A percentile compares a stretch with the other conserved stretches of the same genome.
These are phyloP conservation scores for Pichia scutulata DNA, from an alignment of 805 yeast genomes.

Conservation along the genomic window DNA sequence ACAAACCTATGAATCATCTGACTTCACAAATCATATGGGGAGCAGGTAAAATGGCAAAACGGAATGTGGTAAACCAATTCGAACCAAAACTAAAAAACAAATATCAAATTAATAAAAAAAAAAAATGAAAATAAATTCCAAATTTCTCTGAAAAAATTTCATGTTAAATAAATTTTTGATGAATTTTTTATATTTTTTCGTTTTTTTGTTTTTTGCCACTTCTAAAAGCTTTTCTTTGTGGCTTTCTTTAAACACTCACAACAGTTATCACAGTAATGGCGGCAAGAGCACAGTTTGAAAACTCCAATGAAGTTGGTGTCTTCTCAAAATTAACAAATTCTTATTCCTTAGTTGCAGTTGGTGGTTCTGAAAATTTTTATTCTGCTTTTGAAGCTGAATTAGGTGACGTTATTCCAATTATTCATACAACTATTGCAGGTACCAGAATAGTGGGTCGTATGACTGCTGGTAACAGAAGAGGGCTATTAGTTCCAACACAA, in stretches of 20 bases:
- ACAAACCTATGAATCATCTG: too few relatives aligned
- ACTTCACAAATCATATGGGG: too few relatives aligned
- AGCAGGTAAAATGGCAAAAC: too few relatives aligned
- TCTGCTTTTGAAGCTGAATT: constrained; percentile 97
- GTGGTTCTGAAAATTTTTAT: constrained; percentile 78
- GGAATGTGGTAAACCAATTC: too few relatives aligned
- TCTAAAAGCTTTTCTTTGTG: neutral
- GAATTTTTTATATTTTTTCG: too few relatives aligned
- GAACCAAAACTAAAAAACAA: too few relatives aligned
- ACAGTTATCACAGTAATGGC: constrained; percentile 37
- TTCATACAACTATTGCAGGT: constrained; percentile 96
- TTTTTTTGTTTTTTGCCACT: neutral
- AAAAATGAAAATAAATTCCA: too few relatives aligned
- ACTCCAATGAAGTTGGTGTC: constrained; percentile 88
- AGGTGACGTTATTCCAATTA: constrained; percentile 93
- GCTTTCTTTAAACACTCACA: neutral
- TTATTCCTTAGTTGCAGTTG: constrained; percentile 92
- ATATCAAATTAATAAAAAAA: too few relatives aligned
- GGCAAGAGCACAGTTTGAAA: constrained; percentile 72
- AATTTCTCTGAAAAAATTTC: too few relatives aligned
- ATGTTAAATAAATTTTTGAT: too few relatives aligned
- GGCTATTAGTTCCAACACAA: constrained; percentile 92
- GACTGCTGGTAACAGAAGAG: constrained; percentile 98
- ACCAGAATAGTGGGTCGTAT: constrained; percentile 96
- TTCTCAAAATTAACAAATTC: constrained; percentile 93